These are phyloP conservation scores for Tephrocybe sp. DNA, from an alignment of 768 basidiomycete genomes.

Conservation along the genomic window DNA sequence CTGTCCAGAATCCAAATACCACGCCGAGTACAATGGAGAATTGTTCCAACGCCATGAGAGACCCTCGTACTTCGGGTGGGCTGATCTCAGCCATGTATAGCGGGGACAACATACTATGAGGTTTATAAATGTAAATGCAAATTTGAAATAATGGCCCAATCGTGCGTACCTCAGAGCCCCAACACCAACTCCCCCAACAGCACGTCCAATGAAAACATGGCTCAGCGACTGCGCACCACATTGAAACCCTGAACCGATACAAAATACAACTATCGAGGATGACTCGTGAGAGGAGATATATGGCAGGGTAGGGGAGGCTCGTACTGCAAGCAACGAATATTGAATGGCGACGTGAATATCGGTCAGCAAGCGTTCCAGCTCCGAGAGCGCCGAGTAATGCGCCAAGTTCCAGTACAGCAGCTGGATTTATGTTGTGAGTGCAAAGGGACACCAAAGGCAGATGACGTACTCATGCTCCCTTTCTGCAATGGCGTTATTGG, in stretches of 20 bases:
- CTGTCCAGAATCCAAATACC: conserved; percentile 81
- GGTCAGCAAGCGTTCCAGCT: conserved; percentile 68
- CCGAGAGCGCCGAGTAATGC: conserved; percentile 72
- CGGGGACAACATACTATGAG: conserved; percentile 67
- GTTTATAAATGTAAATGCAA: conserved; percentile 8
- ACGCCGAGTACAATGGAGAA: conserved; percentile 80
- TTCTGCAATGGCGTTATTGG: conserved; percentile 70
- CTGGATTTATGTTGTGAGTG: conserved; percentile 30
- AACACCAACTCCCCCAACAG: conserved; percentile 78
- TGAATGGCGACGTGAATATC: conserved; percentile 60
- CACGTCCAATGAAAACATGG: conserved; percentile 66
- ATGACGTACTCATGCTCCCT: conserved; percentile 68
- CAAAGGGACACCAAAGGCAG: not conserved
- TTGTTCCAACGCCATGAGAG: conserved; percentile 77
- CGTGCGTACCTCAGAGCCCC: conserved; percentile 60
- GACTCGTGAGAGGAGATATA: not conserved
- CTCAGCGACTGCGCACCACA: conserved; percentile 51
- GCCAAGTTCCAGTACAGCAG: conserved; percentile 75
- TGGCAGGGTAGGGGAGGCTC: conserved; percentile 16
- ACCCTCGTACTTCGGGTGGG: conserved; percentile 75
- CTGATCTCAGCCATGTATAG: conserved; percentile 86
- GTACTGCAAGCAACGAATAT: conserved; percentile 69
- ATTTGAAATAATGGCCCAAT: conserved; percentile 7
- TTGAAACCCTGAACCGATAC: conserved; percentile 70
- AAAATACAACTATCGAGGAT: conserved; percentile 54